A percentile compares a stretch with the other conserved stretches of the same genome.
phyloP scores from a whole-genome alignment of 2,329 filamentous ascomycete genomes.

The Phaeoacremonium minimum region DNA sequence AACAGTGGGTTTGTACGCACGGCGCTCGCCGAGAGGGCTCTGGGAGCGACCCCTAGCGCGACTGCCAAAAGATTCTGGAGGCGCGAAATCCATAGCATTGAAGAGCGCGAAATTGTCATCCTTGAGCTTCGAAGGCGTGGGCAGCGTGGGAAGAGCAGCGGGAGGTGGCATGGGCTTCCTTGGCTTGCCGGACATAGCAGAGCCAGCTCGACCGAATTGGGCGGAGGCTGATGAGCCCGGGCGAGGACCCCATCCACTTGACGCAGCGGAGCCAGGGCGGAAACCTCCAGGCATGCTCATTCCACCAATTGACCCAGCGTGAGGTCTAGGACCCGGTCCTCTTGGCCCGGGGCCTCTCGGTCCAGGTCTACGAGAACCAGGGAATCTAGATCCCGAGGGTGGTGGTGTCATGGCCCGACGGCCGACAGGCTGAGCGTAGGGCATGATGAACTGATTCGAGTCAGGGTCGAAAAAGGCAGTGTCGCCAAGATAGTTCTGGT shows the following conservation, averaged over 20 bases:
- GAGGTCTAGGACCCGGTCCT: slow-evolving; percentile 27
- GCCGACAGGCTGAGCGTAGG: slow-evolving; percentile 79
- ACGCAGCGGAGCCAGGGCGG: slow-evolving; percentile 39
- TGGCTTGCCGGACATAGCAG: slow-evolving; percentile 36
- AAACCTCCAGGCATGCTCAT: slow-evolving; percentile 39
- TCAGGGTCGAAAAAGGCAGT: slow-evolving; percentile 64
- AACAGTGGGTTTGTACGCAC: slow-evolving; percentile 71
- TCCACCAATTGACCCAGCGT: slow-evolving; percentile 44
- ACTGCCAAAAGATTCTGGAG: slow-evolving; percentile 63
- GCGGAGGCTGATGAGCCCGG: slow-evolving; percentile 25
- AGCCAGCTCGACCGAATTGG: slow-evolving; percentile 41
- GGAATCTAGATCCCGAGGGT: slow-evolving; percentile 51
- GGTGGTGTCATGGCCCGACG: slow-evolving; percentile 96
- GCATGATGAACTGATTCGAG: slow-evolving; percentile 68
- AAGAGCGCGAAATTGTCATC: slow-evolving; percentile 74
- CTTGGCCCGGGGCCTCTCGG: slow-evolving; percentile 10
- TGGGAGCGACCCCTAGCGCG: slow-evolving; percentile 65
- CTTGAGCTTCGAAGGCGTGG: slow-evolving; percentile 78
- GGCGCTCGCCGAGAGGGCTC: slow-evolving; percentile 58
- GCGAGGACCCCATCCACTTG: slow-evolving; percentile 21
- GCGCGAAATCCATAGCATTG: slow-evolving; percentile 78
- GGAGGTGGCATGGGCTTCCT: slow-evolving; percentile 64
- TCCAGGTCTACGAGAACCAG: slow-evolving; percentile 18
- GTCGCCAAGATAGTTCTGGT: slow-evolving; percentile 65
- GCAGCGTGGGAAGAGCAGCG: slow-evolving; percentile 66